Evolutionary conservation across 345 rosid genomes (phyloP), one percentile per base, ranked within the genome.

Genomic region (Durio zibethinus): DNA sequence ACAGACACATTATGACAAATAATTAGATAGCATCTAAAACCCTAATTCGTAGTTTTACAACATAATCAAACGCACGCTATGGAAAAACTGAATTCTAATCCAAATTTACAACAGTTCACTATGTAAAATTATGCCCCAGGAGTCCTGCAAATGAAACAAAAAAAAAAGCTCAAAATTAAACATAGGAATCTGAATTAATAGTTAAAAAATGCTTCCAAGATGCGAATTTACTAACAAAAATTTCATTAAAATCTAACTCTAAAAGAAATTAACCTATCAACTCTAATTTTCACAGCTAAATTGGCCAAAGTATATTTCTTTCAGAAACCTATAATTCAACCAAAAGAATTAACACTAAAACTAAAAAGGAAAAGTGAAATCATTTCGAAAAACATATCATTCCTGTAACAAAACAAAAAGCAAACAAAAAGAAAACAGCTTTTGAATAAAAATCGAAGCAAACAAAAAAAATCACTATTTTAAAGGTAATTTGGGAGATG

Each of bases 121-220:
- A 38, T 2, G 27, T 59, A 38, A 69, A 43, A 56, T 20, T 21
- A 50, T 23, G 52, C 69, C 45, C 59, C 35, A 48, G 27, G 29
- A 76, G 20, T 25, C 82, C 80, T 76, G 80, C 78, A 82, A 82
- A 43, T 50, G 18, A 40, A 36, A 50, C 4, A 43, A 53, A 5
- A 35, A 20, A 35, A 50, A 27, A 15, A 14, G 12, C 27, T 42
- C 33, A 53, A 66, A 61, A 25, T 57, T 54, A 15, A 69, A 29
- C 77, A 4, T n/a, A 38, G 16, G 60, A 77, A 66, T 40, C 65
- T 5, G 10, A 53, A 40, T n/a, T 15, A 6, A 52, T 3, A 36
- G 20, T 45, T 15, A 29, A 62, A 33, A 50, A 33, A 15, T 7
- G 16, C 7, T 54, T 72, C 11, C 18, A 23, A 23, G 25, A 42